A percentile compares a stretch with the other conserved stretches of the same genome.
Conservation (phyloP, 306 rosid species). For the Lupinus albus region DNA sequence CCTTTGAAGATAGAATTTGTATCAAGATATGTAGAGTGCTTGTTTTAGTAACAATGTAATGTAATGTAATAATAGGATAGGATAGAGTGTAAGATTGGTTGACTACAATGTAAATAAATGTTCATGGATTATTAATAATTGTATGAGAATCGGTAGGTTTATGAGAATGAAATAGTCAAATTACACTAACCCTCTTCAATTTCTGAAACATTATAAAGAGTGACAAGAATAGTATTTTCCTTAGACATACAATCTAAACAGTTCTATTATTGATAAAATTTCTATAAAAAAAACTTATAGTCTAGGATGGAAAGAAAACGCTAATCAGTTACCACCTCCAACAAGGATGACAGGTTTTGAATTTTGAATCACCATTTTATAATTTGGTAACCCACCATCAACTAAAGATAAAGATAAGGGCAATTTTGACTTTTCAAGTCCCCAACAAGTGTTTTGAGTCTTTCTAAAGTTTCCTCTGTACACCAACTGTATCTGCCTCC, state of each 20-base stretch:
- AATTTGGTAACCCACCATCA: background rate
- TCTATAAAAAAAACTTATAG: background rate
- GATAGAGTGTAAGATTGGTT: background rate
- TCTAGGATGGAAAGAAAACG: background rate
- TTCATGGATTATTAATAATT: no score
- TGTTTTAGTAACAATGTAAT: background rate
- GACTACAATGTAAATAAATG: background rate
- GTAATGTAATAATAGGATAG: background rate
- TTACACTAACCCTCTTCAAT: background rate
- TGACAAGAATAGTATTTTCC: background rate
- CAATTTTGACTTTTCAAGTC: slow-evolving; percentile 21
- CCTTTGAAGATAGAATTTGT: background rate
- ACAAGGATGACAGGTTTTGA: slow-evolving; percentile 68
- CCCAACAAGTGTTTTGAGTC: slow-evolving; percentile 1
- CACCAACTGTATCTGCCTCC: background rate
- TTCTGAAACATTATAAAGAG: background rate
- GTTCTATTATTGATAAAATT: background rate
- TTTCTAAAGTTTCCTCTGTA: background rate
- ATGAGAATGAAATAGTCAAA: background rate
- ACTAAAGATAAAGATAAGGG: background rate
- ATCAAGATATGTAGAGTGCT: background rate
- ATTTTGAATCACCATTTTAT: slow-evolving; percentile 19
- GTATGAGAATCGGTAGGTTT: background rate
- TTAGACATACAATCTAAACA: background rate
- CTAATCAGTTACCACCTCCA: slow-evolving; percentile 52